Percentiles rank a stretch among this genome's conserved stretches.
Evolutionary conservation across 1,284 basidiomycete species (phyloP).

Genomic region (Trametes pubescens): DNA sequence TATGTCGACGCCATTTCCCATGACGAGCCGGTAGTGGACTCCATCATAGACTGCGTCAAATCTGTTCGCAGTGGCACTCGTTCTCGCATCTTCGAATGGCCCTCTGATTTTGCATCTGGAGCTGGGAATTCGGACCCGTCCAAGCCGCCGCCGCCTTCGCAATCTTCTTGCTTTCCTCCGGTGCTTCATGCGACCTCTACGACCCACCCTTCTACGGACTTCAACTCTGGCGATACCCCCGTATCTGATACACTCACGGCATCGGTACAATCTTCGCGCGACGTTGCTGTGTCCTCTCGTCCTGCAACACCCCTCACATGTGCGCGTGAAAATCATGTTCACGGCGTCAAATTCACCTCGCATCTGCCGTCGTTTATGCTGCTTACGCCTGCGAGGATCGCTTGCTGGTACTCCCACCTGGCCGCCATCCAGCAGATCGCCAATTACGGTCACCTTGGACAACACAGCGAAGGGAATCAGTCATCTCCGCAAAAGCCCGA

Average conservation of each 20-base stretch:
- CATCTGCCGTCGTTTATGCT: constrained; percentile 54
- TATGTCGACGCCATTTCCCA: constrained; percentile 59
- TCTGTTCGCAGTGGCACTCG: constrained; percentile 40
- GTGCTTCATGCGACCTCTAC: background rate
- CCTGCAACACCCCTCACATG: constrained; percentile 51
- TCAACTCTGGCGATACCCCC: too few species aligned
- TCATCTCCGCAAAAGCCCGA: background rate
- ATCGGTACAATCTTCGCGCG: background rate
- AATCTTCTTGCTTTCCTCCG: background rate
- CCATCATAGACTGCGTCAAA: constrained; percentile 53
- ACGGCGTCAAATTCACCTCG: constrained; percentile 48
- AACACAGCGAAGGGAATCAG: background rate
- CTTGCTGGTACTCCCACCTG: constrained; percentile 81
- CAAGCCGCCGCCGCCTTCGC: background rate
- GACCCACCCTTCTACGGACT: background rate
- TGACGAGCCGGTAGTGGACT: constrained; percentile 47
- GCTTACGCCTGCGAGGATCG: constrained; percentile 65
- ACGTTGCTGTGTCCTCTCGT: background rate
- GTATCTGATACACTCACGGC: background rate
- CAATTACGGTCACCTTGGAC: constrained; percentile 20
- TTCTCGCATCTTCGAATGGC: constrained; percentile 48
- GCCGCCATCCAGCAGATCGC: constrained; percentile 58
- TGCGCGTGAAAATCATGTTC: constrained; percentile 54
- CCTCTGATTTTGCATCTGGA: constrained; percentile 34
- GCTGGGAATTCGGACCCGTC: background rate